Conservation (phyloP, 2,329 filamentous ascomycete species). For the Tetracladium maxilliforme region DNA sequence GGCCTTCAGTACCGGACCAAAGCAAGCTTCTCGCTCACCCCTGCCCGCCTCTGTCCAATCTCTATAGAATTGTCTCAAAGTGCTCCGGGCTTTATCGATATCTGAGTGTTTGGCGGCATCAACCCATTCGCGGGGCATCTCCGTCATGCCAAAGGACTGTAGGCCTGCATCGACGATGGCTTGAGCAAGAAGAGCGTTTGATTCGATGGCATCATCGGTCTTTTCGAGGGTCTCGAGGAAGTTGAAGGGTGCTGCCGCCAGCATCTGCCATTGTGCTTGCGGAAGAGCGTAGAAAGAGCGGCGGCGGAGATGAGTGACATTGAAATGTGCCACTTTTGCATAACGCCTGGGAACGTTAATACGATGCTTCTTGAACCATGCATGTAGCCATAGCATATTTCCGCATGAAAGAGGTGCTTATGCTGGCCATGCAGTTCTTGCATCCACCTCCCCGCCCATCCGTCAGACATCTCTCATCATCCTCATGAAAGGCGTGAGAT, state of each 20-base stretch:
- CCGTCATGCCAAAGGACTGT: slow-evolving; percentile 35
- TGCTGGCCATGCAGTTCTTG: slow-evolving; percentile 1
- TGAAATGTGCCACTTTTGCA: slow-evolving; percentile 70
- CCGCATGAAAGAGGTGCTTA: slow-evolving; percentile 7
- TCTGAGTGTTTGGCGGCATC: slow-evolving; percentile 58
- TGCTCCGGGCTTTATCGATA: slow-evolving; percentile 83
- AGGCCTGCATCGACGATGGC: slow-evolving; percentile 61
- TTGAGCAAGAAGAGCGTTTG: slow-evolving; percentile 71
- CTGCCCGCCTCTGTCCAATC: slow-evolving; percentile 80
- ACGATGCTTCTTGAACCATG: slow-evolving; percentile 6
- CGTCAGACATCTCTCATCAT: not conserved
- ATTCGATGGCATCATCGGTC: slow-evolving; percentile 78
- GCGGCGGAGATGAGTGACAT: slow-evolving; percentile 78
- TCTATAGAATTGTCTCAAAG: slow-evolving; percentile 82
- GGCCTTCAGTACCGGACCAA: slow-evolving; percentile 55
- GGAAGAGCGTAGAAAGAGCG: slow-evolving; percentile 90
- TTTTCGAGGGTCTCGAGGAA: slow-evolving; percentile 64
- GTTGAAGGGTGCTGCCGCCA: slow-evolving; percentile 70
- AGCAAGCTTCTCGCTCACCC: slow-evolving; percentile 62
- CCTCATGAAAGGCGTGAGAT: not conserved
- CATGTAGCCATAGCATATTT: slow-evolving; percentile 3
- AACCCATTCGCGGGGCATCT: slow-evolving; percentile 40
- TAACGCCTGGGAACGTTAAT: slow-evolving; percentile 62
- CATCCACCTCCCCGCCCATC: too few relatives aligned
- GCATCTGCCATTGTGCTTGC: slow-evolving; percentile 66